Evolutionary conservation across 2,329 filamentous ascomycete species (phyloP), one percentile per base, ranked within the genome.

Genomic region (Peltaster fructicola): DNA sequence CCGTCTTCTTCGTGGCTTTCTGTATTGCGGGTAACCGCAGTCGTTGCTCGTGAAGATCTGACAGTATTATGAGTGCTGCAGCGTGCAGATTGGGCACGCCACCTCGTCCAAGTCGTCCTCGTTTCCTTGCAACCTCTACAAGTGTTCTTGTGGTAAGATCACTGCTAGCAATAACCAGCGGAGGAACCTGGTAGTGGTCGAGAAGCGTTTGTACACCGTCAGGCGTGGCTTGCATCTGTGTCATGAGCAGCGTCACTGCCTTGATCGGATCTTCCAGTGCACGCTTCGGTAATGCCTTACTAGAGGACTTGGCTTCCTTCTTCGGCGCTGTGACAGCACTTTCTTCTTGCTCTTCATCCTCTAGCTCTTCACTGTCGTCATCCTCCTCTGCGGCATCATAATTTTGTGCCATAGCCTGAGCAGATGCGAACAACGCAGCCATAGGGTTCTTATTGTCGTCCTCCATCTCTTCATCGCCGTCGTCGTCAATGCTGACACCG

Each of bases 21-120:
- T 22, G 48, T 45, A 33, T 51, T 47, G 21, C 52, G 50, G 20
- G 50, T 42, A 34, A 36, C 28, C 21, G 48, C 45, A 98, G 90
- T 25, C 88, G 70, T 14, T 84, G 85, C 48, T 95, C 85, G 39
- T 88, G 69, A 80, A 88, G 91, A 57, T 98, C 88, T n/a, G 73
- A 88, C 30, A 98, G 71, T 28, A 98, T 84, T 1, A 80, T 76
- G 65, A 88, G 85, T 34, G 85, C 88, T 6, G 88, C 85, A 26
- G 77, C 73, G 38, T 71, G 63, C 30, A 95, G 53, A 52, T 95
- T 98, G 20, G 88, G 88, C 9, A 95, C 65, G 33, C 88, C 88
- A 11, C 85, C 84, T 39, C 77, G 75, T 24, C 85, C 81, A 9
- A 98, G 62, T 29, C 88, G 65, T 26, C 88, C 88, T 32, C 88